These are phyloP conservation scores for Phytophthora europaea DNA, from an alignment of 352 stramenopile genomes.

Conservation along the genomic window DNA sequence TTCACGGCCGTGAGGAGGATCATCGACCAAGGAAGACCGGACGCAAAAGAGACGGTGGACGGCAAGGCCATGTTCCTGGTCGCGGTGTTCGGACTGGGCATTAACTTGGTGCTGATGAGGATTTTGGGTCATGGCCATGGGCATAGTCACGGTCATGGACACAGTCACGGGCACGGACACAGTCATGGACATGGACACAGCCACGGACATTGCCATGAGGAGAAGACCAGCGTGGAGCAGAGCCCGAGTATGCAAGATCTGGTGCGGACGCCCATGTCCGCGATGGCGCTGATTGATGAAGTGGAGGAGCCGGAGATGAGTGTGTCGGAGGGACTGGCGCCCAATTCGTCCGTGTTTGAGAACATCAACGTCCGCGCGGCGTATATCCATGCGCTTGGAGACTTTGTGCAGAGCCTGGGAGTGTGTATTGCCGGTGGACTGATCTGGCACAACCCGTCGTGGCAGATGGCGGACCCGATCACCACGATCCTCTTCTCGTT, in stretches of 20 bases:
- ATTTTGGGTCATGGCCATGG: constrained; percentile 83
- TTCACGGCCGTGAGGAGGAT: constrained; percentile 92
- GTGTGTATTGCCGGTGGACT: constrained; percentile 96
- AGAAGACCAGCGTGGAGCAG: constrained; percentile 43
- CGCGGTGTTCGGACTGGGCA: constrained; percentile 92
- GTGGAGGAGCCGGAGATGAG: constrained; percentile 30
- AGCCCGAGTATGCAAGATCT: constrained; percentile 54
- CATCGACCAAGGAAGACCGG: constrained; percentile 44
- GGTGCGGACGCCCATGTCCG: constrained; percentile 80
- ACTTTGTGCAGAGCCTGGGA: constrained; percentile 97
- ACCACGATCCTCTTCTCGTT: constrained; percentile 97
- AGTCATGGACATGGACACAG: constrained; percentile 52
- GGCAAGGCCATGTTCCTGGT: constrained; percentile 97
- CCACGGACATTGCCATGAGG: constrained; percentile 30
- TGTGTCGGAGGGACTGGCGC: constrained; percentile 11
- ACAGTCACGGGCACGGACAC: constrained; percentile 64
- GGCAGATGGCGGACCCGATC: constrained; percentile 97
- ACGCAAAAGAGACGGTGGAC: constrained; percentile 49
- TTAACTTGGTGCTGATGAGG: constrained; percentile 96
- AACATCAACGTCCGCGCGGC: constrained; percentile 98
- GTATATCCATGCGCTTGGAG: constrained; percentile 98
- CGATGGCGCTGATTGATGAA: constrained; percentile 74
- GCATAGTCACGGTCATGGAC: constrained; percentile 58
- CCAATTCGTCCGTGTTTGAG: constrained; percentile 56
- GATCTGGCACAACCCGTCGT: constrained; percentile 97